phyloP scores from a whole-genome alignment of 2,329 filamentous ascomycete species.

The Teratosphaeria viscida region DNA sequence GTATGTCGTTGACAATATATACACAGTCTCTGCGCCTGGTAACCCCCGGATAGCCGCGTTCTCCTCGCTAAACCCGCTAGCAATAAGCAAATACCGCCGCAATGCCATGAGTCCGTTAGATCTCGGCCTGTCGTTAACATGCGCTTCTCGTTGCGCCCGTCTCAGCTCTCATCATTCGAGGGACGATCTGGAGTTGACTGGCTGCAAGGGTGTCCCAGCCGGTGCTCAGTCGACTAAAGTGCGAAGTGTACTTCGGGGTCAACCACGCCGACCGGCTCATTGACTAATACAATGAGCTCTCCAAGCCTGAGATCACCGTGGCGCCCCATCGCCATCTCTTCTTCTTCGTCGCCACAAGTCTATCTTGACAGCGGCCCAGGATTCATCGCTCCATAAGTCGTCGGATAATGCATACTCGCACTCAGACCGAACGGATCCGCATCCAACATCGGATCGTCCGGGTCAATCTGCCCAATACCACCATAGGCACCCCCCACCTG shows the following conservation, averaged over 20 bases:
- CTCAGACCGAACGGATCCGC: conserved; percentile 89
- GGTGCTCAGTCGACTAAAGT: neutral
- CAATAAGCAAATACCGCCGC: neutral
- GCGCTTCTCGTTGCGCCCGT: neutral
- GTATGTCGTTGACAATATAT: neutral
- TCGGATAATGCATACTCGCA: conserved; percentile 90
- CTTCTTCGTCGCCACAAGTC: neutral
- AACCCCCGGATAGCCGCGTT: neutral
- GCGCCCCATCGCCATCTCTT: neutral
- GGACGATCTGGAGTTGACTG: no score
- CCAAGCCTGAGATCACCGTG: neutral
- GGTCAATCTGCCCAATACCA: conserved; percentile 46
- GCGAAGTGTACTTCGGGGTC: neutral
- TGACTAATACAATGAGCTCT: neutral
- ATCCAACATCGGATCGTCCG: conserved; percentile 79
- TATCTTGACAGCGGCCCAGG: conserved; percentile 21
- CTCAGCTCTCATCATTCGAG: neutral
- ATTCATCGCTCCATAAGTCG: conserved; percentile 57
- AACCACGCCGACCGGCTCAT: no score
- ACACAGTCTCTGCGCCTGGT: neutral
- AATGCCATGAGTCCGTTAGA: neutral
- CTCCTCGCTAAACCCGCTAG: neutral
- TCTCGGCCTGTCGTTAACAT: neutral
- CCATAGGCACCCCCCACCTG: neutral
- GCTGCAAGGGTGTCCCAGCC: no score